Evolutionary conservation across 2,329 filamentous ascomycete species (phyloP).

Genomic region (Calonectria honghensis): DNA sequence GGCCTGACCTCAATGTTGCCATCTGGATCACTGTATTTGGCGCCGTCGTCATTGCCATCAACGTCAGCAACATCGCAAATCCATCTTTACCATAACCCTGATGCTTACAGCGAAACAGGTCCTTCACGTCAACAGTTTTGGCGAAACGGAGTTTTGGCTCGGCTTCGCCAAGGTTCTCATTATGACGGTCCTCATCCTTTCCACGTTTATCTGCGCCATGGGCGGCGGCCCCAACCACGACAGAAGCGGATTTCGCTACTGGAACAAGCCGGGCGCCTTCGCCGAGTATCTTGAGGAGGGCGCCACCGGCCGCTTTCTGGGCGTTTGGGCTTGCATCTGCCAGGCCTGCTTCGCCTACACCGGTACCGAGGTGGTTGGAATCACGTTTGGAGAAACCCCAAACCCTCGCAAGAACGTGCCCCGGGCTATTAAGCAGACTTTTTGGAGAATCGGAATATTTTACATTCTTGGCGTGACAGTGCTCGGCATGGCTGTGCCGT

Average conservation of each 20-base stretch:
- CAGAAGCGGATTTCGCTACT: constrained; percentile 65
- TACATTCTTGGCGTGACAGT: constrained; percentile 52
- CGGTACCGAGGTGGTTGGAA: constrained; percentile 44
- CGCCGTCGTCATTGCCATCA: constrained; percentile 59
- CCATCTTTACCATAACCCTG: neutral
- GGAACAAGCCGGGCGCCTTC: constrained; percentile 66
- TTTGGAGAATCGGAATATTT: constrained; percentile 54
- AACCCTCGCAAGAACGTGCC: constrained; percentile 53
- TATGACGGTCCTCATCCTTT: constrained; percentile 62
- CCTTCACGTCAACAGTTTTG: constrained; percentile 64
- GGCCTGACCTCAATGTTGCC: constrained; percentile 60
- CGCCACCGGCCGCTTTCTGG: constrained; percentile 61
- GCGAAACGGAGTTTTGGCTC: constrained; percentile 70
- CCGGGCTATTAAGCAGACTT: constrained; percentile 50
- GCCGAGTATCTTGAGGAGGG: constrained; percentile 60
- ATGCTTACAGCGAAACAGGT: constrained; percentile 47
- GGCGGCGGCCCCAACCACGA: constrained; percentile 62
- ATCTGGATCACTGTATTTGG: constrained; percentile 62
- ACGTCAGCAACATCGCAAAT: constrained; percentile 39
- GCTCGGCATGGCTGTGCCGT: constrained; percentile 54
- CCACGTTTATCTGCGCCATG: constrained; percentile 57
- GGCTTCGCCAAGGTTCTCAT: constrained; percentile 66
- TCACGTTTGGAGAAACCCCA: constrained; percentile 50
- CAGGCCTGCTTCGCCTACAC: constrained; percentile 62
- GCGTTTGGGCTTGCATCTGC: constrained; percentile 62